Evolutionary conservation across 2,329 filamentous ascomycete species (phyloP), one percentile per base, ranked within the genome.

Genomic region (Hymenoscyphus repandus): DNA sequence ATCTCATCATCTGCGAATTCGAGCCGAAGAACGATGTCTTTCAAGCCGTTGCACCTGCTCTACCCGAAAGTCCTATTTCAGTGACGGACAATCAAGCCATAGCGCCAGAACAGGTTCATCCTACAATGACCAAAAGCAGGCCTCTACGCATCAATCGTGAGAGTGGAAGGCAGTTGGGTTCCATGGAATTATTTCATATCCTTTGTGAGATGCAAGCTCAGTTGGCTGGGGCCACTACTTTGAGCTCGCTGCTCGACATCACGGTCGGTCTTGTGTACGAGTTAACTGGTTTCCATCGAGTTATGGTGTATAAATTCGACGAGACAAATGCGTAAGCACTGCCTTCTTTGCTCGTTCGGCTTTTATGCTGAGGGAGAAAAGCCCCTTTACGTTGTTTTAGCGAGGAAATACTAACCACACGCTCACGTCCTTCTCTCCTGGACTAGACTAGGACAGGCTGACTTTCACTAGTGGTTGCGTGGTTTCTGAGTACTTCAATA

Each of bases 1-100:
- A 56, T 38, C 42, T 60, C 9, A 46, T 61, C 27, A 54, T 61
- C 27, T 59, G 55, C 53, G 59, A 61, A 39, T 58, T 60, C 34
- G 56, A 61, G 34, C 37, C 48, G 22, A 48, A 53, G 38, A 41
- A 49, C n/a, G 57, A 59, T 36, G 37, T 55, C 3, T 58, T 51
- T 51, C 49, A 53, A 52, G 27, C 52, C 37, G 27, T 22, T 20
- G 36, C 45, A 50, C 20, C 55, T 38, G 50, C 49, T 31, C 47
- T 54, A 5, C 55, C 55, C 11, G 37, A 47, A 11, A 37, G 38
- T 9, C 50, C 55, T 17, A 36, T 53, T 7, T 49, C 50, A 5
- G 45, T 51, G 17, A 50, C 52, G 15, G 54, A 58, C 17, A 51
- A 52, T 37, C 32, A 56, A 38, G 36, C 43, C 37, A 38, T 45